Conservation (phyloP, 257 asterid species). For the Nicotiana tabacum region DNA sequence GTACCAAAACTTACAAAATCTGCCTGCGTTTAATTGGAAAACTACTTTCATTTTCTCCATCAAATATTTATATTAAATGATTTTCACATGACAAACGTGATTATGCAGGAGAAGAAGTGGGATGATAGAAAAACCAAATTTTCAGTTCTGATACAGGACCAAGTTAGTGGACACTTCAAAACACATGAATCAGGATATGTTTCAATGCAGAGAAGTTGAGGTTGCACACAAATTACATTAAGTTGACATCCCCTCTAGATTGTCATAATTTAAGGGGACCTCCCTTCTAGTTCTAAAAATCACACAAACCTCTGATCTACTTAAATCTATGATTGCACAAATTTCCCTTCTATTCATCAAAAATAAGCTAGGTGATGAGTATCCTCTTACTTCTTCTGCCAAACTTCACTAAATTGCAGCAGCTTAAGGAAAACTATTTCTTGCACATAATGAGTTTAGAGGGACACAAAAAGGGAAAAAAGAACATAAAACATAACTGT, state of each 20-base stretch:
- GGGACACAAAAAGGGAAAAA: neutral
- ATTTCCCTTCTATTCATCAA: neutral
- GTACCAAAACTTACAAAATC: too few relatives aligned
- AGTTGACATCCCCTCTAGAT: neutral
- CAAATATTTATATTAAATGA: too few relatives aligned
- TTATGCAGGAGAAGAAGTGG: neutral
- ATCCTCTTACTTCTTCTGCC: neutral
- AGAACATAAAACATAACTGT: neutral
- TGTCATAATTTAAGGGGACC: neutral
- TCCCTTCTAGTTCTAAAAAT: neutral
- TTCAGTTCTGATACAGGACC: neutral
- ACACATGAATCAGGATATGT: neutral
- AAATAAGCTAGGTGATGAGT: neutral
- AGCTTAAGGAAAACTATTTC: neutral
- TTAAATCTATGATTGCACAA: neutral
- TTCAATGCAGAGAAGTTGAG: neutral
- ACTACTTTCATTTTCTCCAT: too few relatives aligned
- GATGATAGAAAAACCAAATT: too few relatives aligned
- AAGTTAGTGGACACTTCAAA: neutral
- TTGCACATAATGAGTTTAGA: neutral
- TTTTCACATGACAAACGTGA: too few relatives aligned
- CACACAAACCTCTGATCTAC: neutral
- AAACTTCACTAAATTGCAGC: neutral
- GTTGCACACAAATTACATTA: neutral
- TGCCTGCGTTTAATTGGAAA: too few relatives aligned